Conservation (phyloP, 345 rosid genomes). For the Linum tenue region DNA sequence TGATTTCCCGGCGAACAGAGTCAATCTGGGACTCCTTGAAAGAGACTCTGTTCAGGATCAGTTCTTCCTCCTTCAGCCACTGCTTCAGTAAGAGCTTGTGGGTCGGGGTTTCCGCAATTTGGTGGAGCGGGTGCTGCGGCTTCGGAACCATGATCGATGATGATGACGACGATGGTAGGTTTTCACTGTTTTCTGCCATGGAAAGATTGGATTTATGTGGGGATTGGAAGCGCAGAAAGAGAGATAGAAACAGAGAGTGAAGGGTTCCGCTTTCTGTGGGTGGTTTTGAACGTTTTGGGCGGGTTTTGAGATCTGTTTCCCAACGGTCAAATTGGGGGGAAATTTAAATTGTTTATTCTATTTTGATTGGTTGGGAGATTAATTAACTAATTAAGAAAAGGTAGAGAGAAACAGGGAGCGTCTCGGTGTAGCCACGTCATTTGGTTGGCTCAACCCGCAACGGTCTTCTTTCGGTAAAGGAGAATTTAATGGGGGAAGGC, state of each 20-base stretch:
- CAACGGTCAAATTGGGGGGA: background rate
- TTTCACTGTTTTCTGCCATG: background rate
- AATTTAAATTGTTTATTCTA: too few species aligned
- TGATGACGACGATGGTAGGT: background rate
- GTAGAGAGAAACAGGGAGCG: background rate
- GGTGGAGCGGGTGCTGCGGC: constrained; percentile 69
- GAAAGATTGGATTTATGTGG: background rate
- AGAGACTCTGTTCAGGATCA: constrained; percentile 58
- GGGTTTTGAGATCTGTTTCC: background rate
- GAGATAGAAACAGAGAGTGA: background rate
- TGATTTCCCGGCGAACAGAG: constrained; percentile 55
- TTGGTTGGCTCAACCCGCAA: background rate
- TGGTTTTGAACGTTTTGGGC: background rate
- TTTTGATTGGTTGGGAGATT: background rate
- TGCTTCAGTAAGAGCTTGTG: constrained; percentile 93
- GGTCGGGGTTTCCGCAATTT: constrained; percentile 77
- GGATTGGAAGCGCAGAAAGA: background rate
- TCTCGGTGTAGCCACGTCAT: too few species aligned
- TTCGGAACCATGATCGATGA: constrained; percentile 17
- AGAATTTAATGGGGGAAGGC: background rate
- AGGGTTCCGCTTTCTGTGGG: background rate
- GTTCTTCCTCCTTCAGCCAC: constrained; percentile 91
- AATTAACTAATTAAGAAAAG: too few species aligned
- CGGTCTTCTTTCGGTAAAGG: background rate
- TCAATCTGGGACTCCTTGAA: constrained; percentile 83